phyloP scores from a whole-genome alignment of 1,284 basidiomycete genomes.

The Cryptococcus sp. region DNA sequence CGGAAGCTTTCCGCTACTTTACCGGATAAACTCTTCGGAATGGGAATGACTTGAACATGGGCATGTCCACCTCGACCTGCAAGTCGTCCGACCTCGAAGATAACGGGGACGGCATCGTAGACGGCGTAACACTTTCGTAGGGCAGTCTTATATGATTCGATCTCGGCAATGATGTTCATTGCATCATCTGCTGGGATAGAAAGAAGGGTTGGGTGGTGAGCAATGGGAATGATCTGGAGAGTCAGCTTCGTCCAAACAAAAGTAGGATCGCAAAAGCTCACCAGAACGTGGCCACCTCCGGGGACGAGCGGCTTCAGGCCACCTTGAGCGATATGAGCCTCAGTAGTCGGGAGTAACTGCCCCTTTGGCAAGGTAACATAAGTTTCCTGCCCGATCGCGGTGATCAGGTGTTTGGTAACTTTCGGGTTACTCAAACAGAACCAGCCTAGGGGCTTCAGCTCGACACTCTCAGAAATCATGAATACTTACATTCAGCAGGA shows the following conservation, averaged over 20 bases:
- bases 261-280: constrained; percentile 19
- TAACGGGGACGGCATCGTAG: constrained; percentile 63
- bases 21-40: constrained; percentile 61
- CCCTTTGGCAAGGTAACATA: constrained; percentile 92
- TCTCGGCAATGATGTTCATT: constrained; percentile 70
- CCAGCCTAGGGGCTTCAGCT: constrained; percentile 60
- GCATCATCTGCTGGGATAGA: constrained; percentile 71
- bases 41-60: constrained; percentile 79
- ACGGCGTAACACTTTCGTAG: constrained; percentile 67
- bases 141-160: constrained; percentile 73
- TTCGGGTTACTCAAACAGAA: constrained; percentile 92
- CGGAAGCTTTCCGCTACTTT: constrained; percentile 67
- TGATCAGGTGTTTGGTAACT: constrained; percentile 85
- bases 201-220: constrained; percentile 60
- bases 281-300: constrained; percentile 85
- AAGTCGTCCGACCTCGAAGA: constrained; percentile 82
- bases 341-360: constrained; percentile 73
- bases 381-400: constrained; percentile 83
- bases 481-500: constrained; percentile 55
- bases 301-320: constrained; percentile 59
- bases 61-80: constrained; percentile 86
- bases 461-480: not conserved
- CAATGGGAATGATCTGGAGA: constrained; percentile 67
- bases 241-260: not conserved
- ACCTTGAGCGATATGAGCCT: constrained; percentile 47